phyloP scores from a whole-genome alignment of 2,329 filamentous ascomycete species.

The Aureobasidium mangrovei region DNA sequence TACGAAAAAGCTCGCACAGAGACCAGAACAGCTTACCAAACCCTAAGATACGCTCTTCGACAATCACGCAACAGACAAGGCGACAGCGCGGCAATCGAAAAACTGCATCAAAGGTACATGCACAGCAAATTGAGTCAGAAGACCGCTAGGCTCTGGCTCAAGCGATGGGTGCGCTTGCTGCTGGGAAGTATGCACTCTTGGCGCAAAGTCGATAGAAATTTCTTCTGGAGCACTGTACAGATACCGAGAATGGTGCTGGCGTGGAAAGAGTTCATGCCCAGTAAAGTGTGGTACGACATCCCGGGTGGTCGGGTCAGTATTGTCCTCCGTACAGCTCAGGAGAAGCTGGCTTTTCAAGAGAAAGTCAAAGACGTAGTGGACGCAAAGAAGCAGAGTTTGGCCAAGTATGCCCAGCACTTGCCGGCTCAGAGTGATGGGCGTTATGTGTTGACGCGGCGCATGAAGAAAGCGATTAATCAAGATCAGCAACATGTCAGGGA shows the following conservation, averaged over 20 bases:
- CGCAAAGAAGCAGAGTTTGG: not conserved
- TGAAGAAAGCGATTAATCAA: not conserved
- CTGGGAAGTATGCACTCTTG: conserved; percentile 13
- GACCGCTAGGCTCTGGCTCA: conserved; percentile 12
- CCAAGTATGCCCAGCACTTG: not conserved
- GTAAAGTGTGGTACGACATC: conserved; percentile 22
- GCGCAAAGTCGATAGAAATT: conserved; percentile 1
- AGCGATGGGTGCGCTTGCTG: conserved; percentile 24
- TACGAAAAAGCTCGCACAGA: conserved; percentile 5
- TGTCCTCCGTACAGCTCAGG: not conserved
- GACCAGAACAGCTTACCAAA: not conserved
- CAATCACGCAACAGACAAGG: not conserved
- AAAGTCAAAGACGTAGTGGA: not conserved
- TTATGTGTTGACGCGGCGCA: not conserved
- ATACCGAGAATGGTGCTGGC: conserved; percentile 23
- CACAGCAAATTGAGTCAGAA: conserved; percentile 2
- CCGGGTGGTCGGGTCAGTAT: conserved; percentile 25
- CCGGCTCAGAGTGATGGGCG: not conserved
- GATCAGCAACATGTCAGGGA: not conserved
- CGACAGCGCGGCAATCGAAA: not conserved
- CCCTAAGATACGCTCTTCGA: not conserved
- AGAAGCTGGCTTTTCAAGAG: not conserved
- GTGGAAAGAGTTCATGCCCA: conserved; percentile 20
- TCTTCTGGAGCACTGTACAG: conserved; percentile 5
- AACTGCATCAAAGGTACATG: conserved; percentile 4